Percentiles rank a stretch among this genome's conserved stretches.
Conservation (phyloP, 2,329 filamentous ascomycete genomes). For the Cordyceps cateniannulata region DNA sequence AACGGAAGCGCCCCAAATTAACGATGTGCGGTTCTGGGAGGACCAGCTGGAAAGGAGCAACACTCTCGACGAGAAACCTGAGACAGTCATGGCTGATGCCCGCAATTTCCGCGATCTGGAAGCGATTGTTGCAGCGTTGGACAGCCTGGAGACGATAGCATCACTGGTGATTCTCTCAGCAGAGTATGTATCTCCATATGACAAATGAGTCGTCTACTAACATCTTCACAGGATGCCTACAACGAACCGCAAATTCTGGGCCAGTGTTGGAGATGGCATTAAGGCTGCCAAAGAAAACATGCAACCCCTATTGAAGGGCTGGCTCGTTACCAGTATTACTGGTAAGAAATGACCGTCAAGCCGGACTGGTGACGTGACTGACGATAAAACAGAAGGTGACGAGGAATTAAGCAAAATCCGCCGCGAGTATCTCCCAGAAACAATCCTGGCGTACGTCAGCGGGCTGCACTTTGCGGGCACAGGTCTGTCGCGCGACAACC, state of each 20-base stretch:
- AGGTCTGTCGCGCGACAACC: slow-evolving; percentile 64
- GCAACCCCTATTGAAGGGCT: slow-evolving; percentile 56
- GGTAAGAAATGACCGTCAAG: slow-evolving; percentile 36
- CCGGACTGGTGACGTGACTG: slow-evolving; percentile 6
- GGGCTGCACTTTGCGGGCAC: slow-evolving; percentile 74
- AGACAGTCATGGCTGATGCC: slow-evolving; percentile 46
- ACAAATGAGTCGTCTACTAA: slow-evolving; percentile 21
- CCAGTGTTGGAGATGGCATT: slow-evolving; percentile 46
- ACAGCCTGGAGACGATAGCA: slow-evolving; percentile 61
- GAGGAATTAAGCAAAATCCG: slow-evolving; percentile 60
- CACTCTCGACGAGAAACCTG: slow-evolving; percentile 30
- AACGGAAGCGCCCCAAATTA: slow-evolving; percentile 26
- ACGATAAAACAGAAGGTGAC: slow-evolving; percentile 42
- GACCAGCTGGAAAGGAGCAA: slow-evolving; percentile 29
- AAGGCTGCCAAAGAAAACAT: slow-evolving; percentile 50
- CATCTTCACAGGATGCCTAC: slow-evolving; percentile 22
- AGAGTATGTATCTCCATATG: slow-evolving; percentile 37
- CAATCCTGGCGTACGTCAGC: slow-evolving; percentile 75
- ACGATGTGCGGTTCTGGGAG: slow-evolving; percentile 35
- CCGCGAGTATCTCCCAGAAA: slow-evolving; percentile 75
- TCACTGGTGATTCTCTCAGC: slow-evolving; percentile 44
- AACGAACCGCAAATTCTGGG: slow-evolving; percentile 44
- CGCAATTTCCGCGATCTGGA: slow-evolving; percentile 64
- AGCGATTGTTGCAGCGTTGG: slow-evolving; percentile 56
- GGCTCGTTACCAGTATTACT: slow-evolving; percentile 51